phyloP scores from a whole-genome alignment of 2,329 filamentous ascomycete species.

The Colletotrichum shisoi region DNA sequence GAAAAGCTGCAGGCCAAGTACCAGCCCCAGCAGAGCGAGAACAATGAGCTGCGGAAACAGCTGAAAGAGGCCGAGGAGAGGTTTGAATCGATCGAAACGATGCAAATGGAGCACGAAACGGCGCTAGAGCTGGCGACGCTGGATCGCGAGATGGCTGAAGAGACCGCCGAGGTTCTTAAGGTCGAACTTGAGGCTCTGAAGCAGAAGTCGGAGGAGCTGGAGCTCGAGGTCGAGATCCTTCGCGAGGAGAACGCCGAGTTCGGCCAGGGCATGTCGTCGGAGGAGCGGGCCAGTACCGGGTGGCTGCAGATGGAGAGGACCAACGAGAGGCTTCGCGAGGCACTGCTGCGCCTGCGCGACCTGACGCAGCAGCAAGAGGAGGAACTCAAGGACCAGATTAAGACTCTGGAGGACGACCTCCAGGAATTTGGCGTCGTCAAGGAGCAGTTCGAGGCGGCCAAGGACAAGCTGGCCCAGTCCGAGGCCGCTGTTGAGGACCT shows the following conservation, averaged over 20 bases:
- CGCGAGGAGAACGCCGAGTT: conserved; percentile 87
- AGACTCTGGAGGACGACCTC: conserved; percentile 75
- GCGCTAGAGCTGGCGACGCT: conserved; percentile 86
- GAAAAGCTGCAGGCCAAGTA: conserved; percentile 91
- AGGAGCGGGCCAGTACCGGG: conserved; percentile 84
- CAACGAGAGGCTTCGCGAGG: conserved; percentile 86
- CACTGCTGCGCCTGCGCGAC: conserved; percentile 83
- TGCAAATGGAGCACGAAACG: conserved; percentile 84
- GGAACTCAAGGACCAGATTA: conserved; percentile 78
- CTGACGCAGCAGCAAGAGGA: conserved; percentile 85
- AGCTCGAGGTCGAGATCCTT: conserved; percentile 86
- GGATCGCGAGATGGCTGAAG: conserved; percentile 96
- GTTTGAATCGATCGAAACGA: conserved; percentile 73
- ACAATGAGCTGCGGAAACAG: conserved; percentile 76
- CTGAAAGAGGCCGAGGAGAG: conserved; percentile 77
- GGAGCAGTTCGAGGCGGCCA: conserved; percentile 72
- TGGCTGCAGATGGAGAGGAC: conserved; percentile 92
- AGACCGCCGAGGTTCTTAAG: conserved; percentile 83
- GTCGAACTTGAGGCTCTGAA: conserved; percentile 81
- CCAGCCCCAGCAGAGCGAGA: conserved; percentile 83
- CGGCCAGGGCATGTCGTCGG: conserved; percentile 82
- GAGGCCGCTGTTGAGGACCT: conserved; percentile 84
- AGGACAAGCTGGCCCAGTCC: conserved; percentile 75
- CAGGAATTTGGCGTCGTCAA: conserved; percentile 72
- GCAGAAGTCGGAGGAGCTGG: conserved; percentile 79